phyloP scores from a whole-genome alignment of 352 stramenopile species.

The Globisporangium acanthophoron region DNA sequence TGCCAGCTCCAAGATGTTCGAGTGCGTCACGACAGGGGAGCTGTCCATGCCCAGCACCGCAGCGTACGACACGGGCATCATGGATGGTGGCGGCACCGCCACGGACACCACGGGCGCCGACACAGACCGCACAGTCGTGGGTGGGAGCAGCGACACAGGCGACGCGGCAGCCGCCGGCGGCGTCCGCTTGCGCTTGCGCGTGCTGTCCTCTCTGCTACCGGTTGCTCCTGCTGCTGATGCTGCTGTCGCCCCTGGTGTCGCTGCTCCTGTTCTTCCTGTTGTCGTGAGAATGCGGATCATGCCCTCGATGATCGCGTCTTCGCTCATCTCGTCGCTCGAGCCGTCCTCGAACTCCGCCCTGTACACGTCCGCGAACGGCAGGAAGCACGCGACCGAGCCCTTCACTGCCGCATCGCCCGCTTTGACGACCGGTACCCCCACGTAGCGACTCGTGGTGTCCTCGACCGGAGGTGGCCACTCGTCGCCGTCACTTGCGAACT shows the following conservation, averaged over 20 bases:
- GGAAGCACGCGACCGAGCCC: slow-evolving; percentile 44
- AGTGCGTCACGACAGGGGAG: slow-evolving; percentile 11
- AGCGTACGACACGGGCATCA: slow-evolving; percentile 18
- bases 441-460: slow-evolving; percentile 45
- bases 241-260: background rate
- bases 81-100: slow-evolving; percentile 8
- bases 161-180: background rate
- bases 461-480: slow-evolving; percentile 43
- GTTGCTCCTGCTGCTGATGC: background rate
- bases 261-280: too few species aligned
- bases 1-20: slow-evolving; percentile 15
- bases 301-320: slow-evolving; percentile 52
- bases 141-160: slow-evolving; percentile 1
- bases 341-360: slow-evolving; percentile 48
- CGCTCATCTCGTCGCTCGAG: slow-evolving; percentile 34
- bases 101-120: slow-evolving; percentile 13
- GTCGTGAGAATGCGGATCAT: slow-evolving; percentile 41
- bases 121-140: slow-evolving; percentile 5
- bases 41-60: slow-evolving; percentile 8
- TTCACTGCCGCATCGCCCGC: background rate
- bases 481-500: slow-evolving; percentile 21
- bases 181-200: slow-evolving; percentile 10
- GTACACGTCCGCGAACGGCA: slow-evolving; percentile 59
- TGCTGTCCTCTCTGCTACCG: background rate
- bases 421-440: slow-evolving; percentile 31